These are phyloP conservation scores for Aspergillus sp. DNA, from an alignment of 2,329 filamentous ascomycete genomes.

Conservation along the genomic window DNA sequence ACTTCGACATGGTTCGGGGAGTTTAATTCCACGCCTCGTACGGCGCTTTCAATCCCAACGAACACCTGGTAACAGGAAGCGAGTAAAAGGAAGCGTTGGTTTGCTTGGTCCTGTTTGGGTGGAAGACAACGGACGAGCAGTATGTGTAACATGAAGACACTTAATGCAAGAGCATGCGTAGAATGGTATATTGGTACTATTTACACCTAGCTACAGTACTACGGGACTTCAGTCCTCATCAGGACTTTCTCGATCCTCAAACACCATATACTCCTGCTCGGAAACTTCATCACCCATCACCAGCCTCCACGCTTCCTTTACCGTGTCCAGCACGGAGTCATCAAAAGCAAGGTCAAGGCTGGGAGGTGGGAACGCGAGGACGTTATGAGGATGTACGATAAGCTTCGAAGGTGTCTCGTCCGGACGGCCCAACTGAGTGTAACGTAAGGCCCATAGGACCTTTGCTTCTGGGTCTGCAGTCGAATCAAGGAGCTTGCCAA, in stretches of 20 bases:
- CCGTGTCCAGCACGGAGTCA: constrained; percentile 65
- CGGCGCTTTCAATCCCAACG: no score
- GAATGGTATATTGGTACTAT: not conserved
- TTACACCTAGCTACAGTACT: not conserved
- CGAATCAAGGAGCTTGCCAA: constrained; percentile 43
- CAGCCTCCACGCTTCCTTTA: constrained; percentile 68
- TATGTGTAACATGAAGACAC: no score
- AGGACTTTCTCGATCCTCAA: constrained; percentile 69
- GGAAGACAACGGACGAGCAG: no score
- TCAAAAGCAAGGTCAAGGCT: constrained; percentile 70
- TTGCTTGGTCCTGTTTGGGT: no score
- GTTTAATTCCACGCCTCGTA: no score
- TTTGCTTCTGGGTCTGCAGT: constrained; percentile 29
- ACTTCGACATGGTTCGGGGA: not conserved
- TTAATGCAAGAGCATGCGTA: no score
- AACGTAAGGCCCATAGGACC: constrained; percentile 54
- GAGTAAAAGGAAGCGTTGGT: no score
- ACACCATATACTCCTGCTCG: constrained; percentile 68
- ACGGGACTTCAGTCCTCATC: constrained; percentile 45
- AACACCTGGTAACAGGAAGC: no score
- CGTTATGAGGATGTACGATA: constrained; percentile 36
- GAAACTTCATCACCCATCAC: constrained; percentile 55
- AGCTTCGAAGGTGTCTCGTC: constrained; percentile 14
- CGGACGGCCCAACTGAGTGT: constrained; percentile 45
- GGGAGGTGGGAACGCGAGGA: constrained; percentile 59